These are phyloP conservation scores for Rhazya stricta DNA, from an alignment of 257 asterid species.

Conservation along the genomic window DNA sequence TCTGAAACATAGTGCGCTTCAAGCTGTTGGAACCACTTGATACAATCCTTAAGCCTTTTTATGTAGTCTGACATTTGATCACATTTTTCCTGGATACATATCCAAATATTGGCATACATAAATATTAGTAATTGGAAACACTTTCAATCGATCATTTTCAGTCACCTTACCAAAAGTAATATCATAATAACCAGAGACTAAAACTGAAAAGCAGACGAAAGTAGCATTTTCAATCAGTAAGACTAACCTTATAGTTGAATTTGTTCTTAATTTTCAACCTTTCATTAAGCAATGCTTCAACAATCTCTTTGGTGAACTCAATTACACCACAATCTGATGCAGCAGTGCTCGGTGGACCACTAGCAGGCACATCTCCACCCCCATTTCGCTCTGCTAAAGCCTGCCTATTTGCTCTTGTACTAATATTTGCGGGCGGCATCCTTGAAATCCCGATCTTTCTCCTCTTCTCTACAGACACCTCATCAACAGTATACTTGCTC, in stretches of 20 bases:
- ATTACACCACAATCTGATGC: conserved; percentile 52
- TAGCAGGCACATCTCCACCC: conserved; percentile 55
- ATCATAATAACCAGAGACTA: background rate
- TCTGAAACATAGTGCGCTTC: conserved; percentile 55
- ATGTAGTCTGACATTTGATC: conserved; percentile 64
- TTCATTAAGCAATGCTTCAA: conserved; percentile 66
- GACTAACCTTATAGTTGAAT: conserved; percentile 42
- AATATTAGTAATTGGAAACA: background rate
- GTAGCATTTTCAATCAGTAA: background rate
- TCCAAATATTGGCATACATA: conserved; percentile 6
- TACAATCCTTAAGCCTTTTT: conserved; percentile 65
- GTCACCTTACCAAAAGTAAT: background rate
- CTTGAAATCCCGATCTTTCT: conserved; percentile 52
- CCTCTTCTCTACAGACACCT: conserved; percentile 62
- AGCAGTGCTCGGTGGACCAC: conserved; percentile 65
- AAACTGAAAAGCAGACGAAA: background rate
- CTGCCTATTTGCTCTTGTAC: conserved; percentile 49
- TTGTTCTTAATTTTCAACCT: conserved; percentile 62
- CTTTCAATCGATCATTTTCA: background rate
- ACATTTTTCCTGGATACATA: conserved; percentile 53
- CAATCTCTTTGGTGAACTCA: conserved; percentile 70
- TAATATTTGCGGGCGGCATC: conserved; percentile 52
- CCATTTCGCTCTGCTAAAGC: conserved; percentile 76
- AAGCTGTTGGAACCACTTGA: conserved; percentile 82
- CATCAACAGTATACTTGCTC: conserved; percentile 53